A percentile compares a stretch with the other conserved stretches of the same genome.
These are phyloP conservation scores for Kwoniella botswanensis DNA, from an alignment of 768 basidiomycete genomes.

Conservation along the genomic window DNA sequence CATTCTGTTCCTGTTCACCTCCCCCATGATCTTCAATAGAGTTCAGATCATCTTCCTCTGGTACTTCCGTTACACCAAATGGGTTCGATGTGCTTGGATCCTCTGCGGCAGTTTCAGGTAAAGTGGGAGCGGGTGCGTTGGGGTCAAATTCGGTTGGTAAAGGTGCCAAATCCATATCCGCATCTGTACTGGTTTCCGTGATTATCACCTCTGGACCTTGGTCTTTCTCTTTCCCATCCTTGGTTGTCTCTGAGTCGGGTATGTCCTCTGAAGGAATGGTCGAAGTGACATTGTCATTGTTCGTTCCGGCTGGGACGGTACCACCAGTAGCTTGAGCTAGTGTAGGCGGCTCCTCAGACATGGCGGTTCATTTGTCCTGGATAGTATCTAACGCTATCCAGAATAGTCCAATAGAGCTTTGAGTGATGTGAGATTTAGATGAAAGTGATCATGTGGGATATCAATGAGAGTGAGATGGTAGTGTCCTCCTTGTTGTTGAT, in stretches of 20 bases:
- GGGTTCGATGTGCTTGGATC: slow-evolving; percentile 8
- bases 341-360: neutral
- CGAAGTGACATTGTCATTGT: neutral
- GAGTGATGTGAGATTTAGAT: neutral
- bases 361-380: no score
- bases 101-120: neutral
- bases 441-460: neutral
- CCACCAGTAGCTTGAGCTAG: neutral
- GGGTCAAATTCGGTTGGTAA: slow-evolving; percentile 22
- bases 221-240: neutral
- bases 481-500: neutral
- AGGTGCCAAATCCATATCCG: slow-evolving; percentile 22
- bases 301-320: neutral
- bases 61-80: slow-evolving; percentile 11
- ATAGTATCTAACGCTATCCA: no score
- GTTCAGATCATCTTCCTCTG: slow-evolving; percentile 6
- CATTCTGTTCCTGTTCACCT: slow-evolving; percentile 3
- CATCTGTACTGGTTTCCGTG: neutral
- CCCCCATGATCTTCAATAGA: slow-evolving; percentile 7
- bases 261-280: neutral
- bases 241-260: neutral
- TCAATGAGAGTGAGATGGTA: neutral
- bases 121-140: slow-evolving; percentile 1
- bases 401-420: no score
- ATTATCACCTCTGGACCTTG: neutral